Evolutionary conservation across 805 yeast genomes (phyloP).

Genomic region (Kuraishia molischiana): DNA sequence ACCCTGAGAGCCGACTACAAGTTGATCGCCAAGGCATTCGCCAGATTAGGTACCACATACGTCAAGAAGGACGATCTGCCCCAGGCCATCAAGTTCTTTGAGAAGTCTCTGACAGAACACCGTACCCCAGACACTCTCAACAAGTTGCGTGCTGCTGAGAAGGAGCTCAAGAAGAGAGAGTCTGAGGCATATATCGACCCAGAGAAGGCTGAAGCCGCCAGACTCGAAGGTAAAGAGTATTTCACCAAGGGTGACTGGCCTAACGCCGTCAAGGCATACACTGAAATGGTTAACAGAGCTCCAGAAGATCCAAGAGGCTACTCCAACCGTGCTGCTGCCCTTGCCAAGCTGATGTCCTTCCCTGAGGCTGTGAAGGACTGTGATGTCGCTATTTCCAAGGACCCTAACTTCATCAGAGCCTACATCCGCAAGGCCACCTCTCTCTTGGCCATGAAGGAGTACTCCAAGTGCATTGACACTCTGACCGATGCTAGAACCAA

Average conservation of each 20-base stretch:
- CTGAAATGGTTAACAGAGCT: slow-evolving; percentile 95
- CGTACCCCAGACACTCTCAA: slow-evolving; percentile 89
- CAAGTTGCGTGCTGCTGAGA: slow-evolving; percentile 82
- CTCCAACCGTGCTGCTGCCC: slow-evolving; percentile 96
- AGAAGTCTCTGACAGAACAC: slow-evolving; percentile 92
- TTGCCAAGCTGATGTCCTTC: slow-evolving; percentile 90
- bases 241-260: slow-evolving; percentile 96
- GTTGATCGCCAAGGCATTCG: slow-evolving; percentile 83
- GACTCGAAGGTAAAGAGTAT: slow-evolving; percentile 81
- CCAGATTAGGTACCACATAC: slow-evolving; percentile 80
- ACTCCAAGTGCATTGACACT: slow-evolving; percentile 71
- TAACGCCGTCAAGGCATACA: slow-evolving; percentile 84
- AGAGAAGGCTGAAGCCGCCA: slow-evolving; percentile 90
- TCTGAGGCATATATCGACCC: slow-evolving; percentile 76
- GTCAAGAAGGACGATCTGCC: slow-evolving; percentile 64
- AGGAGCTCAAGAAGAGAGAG: slow-evolving; percentile 72
- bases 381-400: slow-evolving; percentile 78
- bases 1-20: slow-evolving; percentile 88
- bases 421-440: slow-evolving; percentile 96
- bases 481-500: slow-evolving; percentile 67
- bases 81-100: slow-evolving; percentile 69
- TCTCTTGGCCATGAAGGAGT: slow-evolving; percentile 84
- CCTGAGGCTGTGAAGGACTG: slow-evolving; percentile 95
- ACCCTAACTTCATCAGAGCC: slow-evolving; percentile 87
- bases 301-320: slow-evolving; percentile 96